Conservation (phyloP, 2,329 filamentous ascomycete genomes). For the Penicillium sp. region DNA sequence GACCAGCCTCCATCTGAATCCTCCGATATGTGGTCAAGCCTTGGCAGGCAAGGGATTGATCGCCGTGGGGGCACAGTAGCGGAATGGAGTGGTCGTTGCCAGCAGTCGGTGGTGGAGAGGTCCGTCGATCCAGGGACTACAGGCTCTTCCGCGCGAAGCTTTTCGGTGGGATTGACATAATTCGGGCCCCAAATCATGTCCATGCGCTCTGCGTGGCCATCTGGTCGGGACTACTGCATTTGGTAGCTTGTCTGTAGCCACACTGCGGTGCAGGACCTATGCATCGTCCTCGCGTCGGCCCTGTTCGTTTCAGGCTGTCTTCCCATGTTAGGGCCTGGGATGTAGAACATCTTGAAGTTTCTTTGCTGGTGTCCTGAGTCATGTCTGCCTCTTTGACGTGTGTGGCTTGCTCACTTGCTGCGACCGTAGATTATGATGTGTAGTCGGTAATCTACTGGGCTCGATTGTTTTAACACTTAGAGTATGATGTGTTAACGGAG, state of each 20-base stretch:
- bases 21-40: background rate
- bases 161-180: constrained; percentile 11
- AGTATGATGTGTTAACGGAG: no score
- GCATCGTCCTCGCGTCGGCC: background rate
- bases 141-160: background rate
- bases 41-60: constrained; percentile 22
- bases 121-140: constrained; percentile 12
- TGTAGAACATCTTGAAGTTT: background rate
- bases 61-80: constrained; percentile 6
- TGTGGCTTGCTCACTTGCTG: background rate
- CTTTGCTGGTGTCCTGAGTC: background rate
- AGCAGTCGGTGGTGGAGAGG: constrained; percentile 1
- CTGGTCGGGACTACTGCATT: constrained; percentile 8
- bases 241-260: background rate
- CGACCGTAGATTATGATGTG: background rate
- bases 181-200: constrained; percentile 10
- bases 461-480: no score
- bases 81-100: constrained; percentile 9
- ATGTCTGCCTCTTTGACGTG: background rate
- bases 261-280: background rate
- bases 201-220: constrained; percentile 11
- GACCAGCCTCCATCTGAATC: background rate
- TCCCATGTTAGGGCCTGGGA: background rate
- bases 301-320: background rate
- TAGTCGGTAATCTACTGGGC: background rate